Evolutionary conservation across 1,139 yeast genomes (phyloP), one percentile per base, ranked within the genome.

Genomic region (Debaryomyces fabryi): DNA sequence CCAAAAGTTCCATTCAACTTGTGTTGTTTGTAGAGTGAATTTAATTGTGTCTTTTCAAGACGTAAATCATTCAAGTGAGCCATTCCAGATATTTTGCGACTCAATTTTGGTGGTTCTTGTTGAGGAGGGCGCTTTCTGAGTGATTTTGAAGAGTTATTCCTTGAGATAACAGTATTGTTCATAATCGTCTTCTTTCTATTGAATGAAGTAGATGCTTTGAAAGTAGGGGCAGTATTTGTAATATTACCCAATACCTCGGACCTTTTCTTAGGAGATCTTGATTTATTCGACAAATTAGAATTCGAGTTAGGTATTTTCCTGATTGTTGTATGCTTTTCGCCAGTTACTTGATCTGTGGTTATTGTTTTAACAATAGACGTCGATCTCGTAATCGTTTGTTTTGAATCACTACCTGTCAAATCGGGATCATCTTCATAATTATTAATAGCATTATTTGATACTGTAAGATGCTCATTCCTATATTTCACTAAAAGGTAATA

Each of bases 401-500:
- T 58, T 6, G 55, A 44, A 13, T 60, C 63, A 33, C 59, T 54
- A 7, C 51, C 49, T 15, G 64, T 50, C 44, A 52, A 33, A 13
- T 51, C 53, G 42, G 53, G 52, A 33, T 61, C 66, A 43, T 65
- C 67, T 32, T 64, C 60, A 45, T 53, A 57, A 35, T 56, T 56
- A 42, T 56, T 59, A 16, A 53, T 47, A 25, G 56, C 59, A 20
- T 57, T 57, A 42, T 58, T 55, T 27, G 59, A 56, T 9, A 76
- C 54, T 49, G 61, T 52, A 20, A 65, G 59, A 63, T 89, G 96
- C 52, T 87, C 95, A 58, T 86, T 88, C 56, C 97, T 81, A 66
- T 93, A 93, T 59, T 89, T 85, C 74, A 86, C 74, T 52, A 93
- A 73, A 49, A 95, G 71, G 52, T 90, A 86, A 68, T 93, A 95